Conservation (phyloP, 169 alveolate species). For the Eimeria praecox region DNA sequence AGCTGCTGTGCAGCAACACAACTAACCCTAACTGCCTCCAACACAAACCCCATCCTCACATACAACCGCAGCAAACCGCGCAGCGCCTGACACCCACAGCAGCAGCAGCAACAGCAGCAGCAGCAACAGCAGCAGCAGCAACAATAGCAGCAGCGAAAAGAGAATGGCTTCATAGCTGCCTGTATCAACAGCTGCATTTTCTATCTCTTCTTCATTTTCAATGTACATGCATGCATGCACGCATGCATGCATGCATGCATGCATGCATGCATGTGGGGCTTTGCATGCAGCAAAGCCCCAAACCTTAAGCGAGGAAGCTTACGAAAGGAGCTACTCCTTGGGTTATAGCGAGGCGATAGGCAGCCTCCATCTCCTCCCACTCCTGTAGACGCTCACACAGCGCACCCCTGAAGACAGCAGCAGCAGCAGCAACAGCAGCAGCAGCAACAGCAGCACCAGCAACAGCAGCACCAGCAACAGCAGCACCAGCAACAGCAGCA, state of each 20-base stretch:
- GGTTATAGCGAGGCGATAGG: neutral
- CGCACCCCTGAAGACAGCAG: slow-evolving; percentile 26
- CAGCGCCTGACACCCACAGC: slow-evolving; percentile 10
- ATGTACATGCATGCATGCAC: slow-evolving; percentile 28
- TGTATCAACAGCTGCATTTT: neutral
- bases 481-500: neutral
- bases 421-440: slow-evolving; percentile 24
- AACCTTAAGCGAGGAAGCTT: neutral
- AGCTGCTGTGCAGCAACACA: slow-evolving; percentile 19
- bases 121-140: neutral
- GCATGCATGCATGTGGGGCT: slow-evolving; percentile 35
- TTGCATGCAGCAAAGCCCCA: neutral
- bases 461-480: neutral
- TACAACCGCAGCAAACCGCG: slow-evolving; percentile 38
- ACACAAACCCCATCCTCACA: neutral
- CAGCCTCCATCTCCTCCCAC: slow-evolving; percentile 27
- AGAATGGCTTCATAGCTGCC: no score
- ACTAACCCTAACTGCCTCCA: neutral
- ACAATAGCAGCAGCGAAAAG: no score
- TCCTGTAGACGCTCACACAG: slow-evolving; percentile 25
- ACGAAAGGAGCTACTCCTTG: slow-evolving; percentile 5
- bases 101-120: neutral
- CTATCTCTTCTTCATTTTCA: no score
- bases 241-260: slow-evolving; percentile 35
- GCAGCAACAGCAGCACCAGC: neutral